Evolutionary conservation across 1,284 basidiomycete species (phyloP), one percentile per base, ranked within the genome.

Genomic region (Ustilago sp.): DNA sequence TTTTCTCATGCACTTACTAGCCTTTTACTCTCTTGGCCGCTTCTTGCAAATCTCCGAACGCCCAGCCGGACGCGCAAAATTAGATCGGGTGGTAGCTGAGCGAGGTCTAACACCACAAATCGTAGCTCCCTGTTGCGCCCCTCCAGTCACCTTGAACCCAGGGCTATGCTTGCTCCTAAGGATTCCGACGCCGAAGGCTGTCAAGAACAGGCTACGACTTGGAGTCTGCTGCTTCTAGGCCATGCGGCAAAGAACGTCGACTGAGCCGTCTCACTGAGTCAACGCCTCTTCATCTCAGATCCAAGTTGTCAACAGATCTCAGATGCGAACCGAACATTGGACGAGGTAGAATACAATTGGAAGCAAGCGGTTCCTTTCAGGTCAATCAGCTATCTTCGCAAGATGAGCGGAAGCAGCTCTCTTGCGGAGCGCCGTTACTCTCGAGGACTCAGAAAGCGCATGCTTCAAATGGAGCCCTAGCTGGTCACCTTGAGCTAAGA

Each of bases 31-130:
- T 45, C 43, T 45, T 45, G 43, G 43, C 43, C n/a, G 39, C 50
- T 52, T 13, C 32, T 52, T 34, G 50, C 50, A 52, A 34, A 17
- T 31, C 15, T 11, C 56, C 34, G 23, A 48, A 59, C 51, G 47
- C 59, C 54, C 53, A 61, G 59, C 59, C 51, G 59, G 51, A 4
- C 28, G 47, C 4, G n/a, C 5, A 15, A n/a, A 17, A n/a, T 19
- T 19, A 8, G 17, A 35, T 38, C 35, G 32, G 51, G 19, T 35
- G 51, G 32, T 7, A 55, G 36, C 36, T 4, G 4, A 23, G 8
- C 6, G 7, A 8, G 17, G 41, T 59, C 57, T 59, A 50, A 59
- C 57, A 59, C 12, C 23, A 28, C 4, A 8, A 1, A n/a, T 45
- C n/a, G 15, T 19, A 1, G 41, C 23, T 15, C 41, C 12, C 15